phyloP scores from a whole-genome alignment of 2,329 filamentous ascomycete genomes.

The Trichoderma citrinoviride region DNA sequence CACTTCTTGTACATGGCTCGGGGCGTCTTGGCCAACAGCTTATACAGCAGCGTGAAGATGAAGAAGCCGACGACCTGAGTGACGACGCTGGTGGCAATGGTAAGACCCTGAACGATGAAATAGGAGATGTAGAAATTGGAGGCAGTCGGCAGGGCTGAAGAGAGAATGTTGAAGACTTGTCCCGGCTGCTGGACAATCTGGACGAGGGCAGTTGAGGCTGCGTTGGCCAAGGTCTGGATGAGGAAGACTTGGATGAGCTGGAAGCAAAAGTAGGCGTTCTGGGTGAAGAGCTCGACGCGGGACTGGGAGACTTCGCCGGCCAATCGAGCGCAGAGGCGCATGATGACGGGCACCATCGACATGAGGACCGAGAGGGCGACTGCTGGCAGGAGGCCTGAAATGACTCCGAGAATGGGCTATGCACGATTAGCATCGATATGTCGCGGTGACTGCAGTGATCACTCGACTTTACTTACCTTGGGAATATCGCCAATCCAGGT shows the following conservation, averaged over 20 bases:
- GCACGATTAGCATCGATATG: not conserved
- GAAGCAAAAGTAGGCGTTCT: slow-evolving; percentile 90
- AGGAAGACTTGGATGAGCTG: slow-evolving; percentile 93
- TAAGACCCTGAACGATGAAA: slow-evolving; percentile 81
- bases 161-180: slow-evolving; percentile 62
- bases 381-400: slow-evolving; percentile 80
- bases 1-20: slow-evolving; percentile 75
- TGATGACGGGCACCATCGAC: slow-evolving; percentile 70
- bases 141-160: slow-evolving; percentile 70
- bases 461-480: slow-evolving; percentile 26
- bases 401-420: slow-evolving; percentile 64
- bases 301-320: slow-evolving; percentile 77
- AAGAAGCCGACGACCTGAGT: slow-evolving; percentile 66
- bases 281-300: slow-evolving; percentile 80
- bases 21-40: slow-evolving; percentile 71
- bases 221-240: slow-evolving; percentile 76
- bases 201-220: slow-evolving; percentile 66
- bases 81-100: slow-evolving; percentile 69
- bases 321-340: slow-evolving; percentile 67
- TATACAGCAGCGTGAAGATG: slow-evolving; percentile 65
- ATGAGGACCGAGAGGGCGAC: slow-evolving; percentile 78
- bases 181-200: slow-evolving; percentile 62
- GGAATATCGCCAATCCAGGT: slow-evolving; percentile 73
- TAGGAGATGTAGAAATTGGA: slow-evolving; percentile 95
- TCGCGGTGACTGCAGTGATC: too few species aligned